Evolutionary conservation across 768 basidiomycete species (phyloP).

Genomic region (Glaciozyma martinii): DNA sequence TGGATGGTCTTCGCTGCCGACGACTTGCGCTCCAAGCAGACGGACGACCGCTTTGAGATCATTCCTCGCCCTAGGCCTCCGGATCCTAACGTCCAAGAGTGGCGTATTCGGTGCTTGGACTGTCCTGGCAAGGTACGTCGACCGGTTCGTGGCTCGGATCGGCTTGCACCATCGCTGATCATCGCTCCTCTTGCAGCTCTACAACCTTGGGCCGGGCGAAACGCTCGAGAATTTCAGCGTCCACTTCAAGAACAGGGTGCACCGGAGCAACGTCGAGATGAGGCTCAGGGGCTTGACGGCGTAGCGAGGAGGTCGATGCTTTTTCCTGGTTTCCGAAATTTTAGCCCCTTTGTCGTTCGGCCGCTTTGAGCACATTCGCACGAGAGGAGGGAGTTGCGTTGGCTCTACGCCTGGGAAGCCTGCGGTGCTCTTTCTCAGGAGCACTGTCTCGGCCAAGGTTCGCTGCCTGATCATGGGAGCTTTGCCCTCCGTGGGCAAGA

Average conservation of each 20-base stretch:
- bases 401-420: no score
- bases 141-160: neutral
- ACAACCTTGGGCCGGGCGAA: slow-evolving; percentile 81
- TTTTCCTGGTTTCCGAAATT: neutral
- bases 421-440: no score
- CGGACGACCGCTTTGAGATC: slow-evolving; percentile 73
- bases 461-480: no score
- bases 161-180: slow-evolving; percentile 1
- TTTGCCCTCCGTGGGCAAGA: no score
- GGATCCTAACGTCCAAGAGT: slow-evolving; percentile 56
- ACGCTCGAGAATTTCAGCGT: slow-evolving; percentile 84
- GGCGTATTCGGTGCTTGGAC: slow-evolving; percentile 83
- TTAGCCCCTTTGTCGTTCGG: no score
- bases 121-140: slow-evolving; percentile 78
- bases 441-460: no score
- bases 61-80: slow-evolving; percentile 53
- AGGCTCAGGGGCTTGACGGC: slow-evolving; percentile 1
- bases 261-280: slow-evolving; percentile 36
- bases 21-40: slow-evolving; percentile 60
- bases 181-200: slow-evolving; percentile 49
- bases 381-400: no score
- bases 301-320: neutral
- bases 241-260: slow-evolving; percentile 54
- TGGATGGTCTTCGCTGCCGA: slow-evolving; percentile 67
- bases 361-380: no score